Conservation (phyloP, 768 basidiomycete genomes). For the Boletus subparvulus region DNA sequence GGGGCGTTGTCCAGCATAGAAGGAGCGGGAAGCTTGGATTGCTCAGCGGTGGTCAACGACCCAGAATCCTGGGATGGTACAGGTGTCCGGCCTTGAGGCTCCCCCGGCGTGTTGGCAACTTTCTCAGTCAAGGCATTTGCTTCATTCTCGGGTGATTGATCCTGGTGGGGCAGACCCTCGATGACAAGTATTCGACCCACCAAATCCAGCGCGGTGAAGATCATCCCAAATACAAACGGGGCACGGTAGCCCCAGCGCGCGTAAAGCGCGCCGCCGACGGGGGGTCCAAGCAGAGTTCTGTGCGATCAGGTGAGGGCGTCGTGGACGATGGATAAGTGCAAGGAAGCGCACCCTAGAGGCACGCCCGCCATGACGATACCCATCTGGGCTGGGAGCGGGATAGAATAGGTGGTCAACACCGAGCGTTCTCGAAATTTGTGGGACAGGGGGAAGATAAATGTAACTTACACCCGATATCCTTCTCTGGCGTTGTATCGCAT, state of each 20-base stretch:
- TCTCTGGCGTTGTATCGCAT: not conserved
- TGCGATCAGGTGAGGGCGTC: not conserved
- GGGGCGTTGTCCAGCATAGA: not conserved
- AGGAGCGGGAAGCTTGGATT: not conserved
- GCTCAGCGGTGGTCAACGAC: not conserved
- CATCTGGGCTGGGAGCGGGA: not conserved
- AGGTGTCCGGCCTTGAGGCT: not conserved
- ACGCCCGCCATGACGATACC: not conserved
- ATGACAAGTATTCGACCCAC: not conserved
- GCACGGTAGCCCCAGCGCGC: not conserved
- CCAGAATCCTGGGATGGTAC: not conserved
- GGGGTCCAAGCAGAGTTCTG: not conserved
- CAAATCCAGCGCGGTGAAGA: not conserved
- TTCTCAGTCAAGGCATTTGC: not conserved
- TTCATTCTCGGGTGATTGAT: not conserved
- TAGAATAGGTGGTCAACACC: no score
- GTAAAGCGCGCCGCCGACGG: not conserved
- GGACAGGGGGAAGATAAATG: not conserved
- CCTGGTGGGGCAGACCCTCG: not conserved
- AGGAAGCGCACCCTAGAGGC: not conserved
- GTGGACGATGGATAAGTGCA: not conserved
- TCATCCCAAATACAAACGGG: not conserved
- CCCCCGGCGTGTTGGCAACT: not conserved
- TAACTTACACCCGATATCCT: not conserved
- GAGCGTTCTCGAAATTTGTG: not conserved